These are phyloP conservation scores for Claviceps purpurea DNA, from an alignment of 2,329 filamentous ascomycete species.

Conservation along the genomic window DNA sequence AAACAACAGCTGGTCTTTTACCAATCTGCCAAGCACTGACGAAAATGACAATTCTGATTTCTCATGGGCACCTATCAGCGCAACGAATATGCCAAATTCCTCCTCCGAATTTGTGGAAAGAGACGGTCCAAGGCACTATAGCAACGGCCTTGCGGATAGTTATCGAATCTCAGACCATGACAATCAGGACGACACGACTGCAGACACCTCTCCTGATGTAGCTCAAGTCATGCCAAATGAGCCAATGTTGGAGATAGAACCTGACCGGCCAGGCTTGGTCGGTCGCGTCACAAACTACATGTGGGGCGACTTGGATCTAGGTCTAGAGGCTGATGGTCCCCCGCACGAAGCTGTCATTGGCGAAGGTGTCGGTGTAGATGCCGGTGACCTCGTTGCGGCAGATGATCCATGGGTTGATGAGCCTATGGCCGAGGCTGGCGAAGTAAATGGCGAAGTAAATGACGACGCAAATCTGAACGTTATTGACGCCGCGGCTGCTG, in stretches of 20 bases:
- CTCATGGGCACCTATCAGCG: not conserved
- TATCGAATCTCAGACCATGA: slow-evolving; percentile 1
- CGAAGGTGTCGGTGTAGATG: slow-evolving; percentile 22
- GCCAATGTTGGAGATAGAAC: slow-evolving; percentile 5
- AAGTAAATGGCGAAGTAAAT: slow-evolving; percentile 17
- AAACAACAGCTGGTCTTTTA: slow-evolving; percentile 49
- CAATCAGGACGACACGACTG: not conserved
- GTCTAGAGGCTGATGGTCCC: slow-evolving; percentile 15
- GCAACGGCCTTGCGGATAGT: not conserved
- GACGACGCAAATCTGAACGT: slow-evolving; percentile 22
- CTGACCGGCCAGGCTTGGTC: slow-evolving; percentile 14
- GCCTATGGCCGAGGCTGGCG: slow-evolving; percentile 19
- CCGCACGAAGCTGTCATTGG: slow-evolving; percentile 12
- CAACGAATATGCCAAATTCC: not conserved
- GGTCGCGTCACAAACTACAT: slow-evolving; percentile 42
- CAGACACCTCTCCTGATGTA: slow-evolving; percentile 3
- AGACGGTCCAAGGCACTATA: not conserved
- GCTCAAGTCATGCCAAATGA: slow-evolving; percentile 6
- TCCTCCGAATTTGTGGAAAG: not conserved
- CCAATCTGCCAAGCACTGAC: slow-evolving; percentile 20
- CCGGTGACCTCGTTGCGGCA: slow-evolving; percentile 49
- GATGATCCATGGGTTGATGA: slow-evolving; percentile 11
- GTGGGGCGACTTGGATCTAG: slow-evolving; percentile 41
- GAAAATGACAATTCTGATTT: slow-evolving; percentile 6
- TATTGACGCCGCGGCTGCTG: slow-evolving; percentile 32